These are phyloP conservation scores for Asterionellopsis glacialis DNA, from an alignment of 108 stramenopile genomes.

Conservation along the genomic window DNA sequence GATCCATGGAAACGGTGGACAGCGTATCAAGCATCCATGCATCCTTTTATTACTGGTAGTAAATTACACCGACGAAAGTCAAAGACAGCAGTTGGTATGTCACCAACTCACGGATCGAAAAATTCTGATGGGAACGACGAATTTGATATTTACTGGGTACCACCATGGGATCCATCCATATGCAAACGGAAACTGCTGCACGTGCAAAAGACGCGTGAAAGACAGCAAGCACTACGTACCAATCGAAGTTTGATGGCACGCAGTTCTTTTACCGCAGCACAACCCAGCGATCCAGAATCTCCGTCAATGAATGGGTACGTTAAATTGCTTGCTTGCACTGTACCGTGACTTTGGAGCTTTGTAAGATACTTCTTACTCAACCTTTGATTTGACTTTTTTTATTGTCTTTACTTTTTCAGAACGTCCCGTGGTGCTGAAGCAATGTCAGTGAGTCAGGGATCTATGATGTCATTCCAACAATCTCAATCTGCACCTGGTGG, in stretches of 20 bases:
- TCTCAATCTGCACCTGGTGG: too few relatives aligned
- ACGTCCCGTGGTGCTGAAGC: too few relatives aligned
- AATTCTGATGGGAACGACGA: slow-evolving; percentile 36
- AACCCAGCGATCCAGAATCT: slow-evolving; percentile 3
- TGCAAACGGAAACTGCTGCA: slow-evolving; percentile 53
- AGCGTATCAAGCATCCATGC: slow-evolving; percentile 63
- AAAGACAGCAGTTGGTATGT: neutral
- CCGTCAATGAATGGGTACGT: too few relatives aligned
- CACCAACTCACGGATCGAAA: neutral
- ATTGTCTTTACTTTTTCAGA: too few relatives aligned
- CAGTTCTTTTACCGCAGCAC: slow-evolving; percentile 3
- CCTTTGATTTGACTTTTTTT: too few relatives aligned
- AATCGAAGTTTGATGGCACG: neutral
- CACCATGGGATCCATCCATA: slow-evolving; percentile 77
- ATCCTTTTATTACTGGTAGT: slow-evolving; percentile 73
- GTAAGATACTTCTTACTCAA: too few relatives aligned
- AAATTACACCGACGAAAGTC: slow-evolving; percentile 18
- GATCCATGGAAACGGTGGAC: slow-evolving; percentile 87
- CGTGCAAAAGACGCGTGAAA: slow-evolving; percentile 61
- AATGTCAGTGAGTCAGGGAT: too few relatives aligned
- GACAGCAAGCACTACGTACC: slow-evolving; percentile 30
- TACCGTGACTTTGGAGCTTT: too few relatives aligned
- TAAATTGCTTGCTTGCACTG: too few relatives aligned
- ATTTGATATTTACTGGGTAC: slow-evolving; percentile 64
- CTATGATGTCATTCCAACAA: too few relatives aligned